Base-by-base conservation (phyloP, 1,139 yeast species). In the Sugiyamaella novakii region DNA sequence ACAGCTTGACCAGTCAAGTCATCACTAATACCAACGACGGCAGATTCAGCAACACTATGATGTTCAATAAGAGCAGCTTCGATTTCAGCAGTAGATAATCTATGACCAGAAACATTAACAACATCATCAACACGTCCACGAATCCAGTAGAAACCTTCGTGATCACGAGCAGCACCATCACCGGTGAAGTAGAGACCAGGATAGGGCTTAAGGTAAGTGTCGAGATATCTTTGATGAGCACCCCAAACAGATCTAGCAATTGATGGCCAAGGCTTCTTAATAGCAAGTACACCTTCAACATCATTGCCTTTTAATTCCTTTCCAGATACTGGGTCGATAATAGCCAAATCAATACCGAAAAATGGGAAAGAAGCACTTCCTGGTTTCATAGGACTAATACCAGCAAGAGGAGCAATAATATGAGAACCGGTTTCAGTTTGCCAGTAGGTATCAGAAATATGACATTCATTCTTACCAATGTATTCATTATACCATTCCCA, bases 111-210 rank as follows among this genome's bases (percentile, higher is more conserved):
- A 46, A 92, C 98, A 68, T 92, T 92, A 61, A 92, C 98, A 56
- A 92, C 98, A 65, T 92, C 98, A 70, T 92, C 98, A 59, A 92
- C 98, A 75, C 98, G 87, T 62, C 98, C 98, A 71, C 96, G 81
- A 65, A 92, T 91, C 96, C 98, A 92, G 76, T 89, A 88, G 78
- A 84, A 92, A 47, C 98, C 98, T 65, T 92, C 98, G 63, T 84
- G 83, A 69, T 92, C 98, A 72, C 97, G 83, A 51, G 95, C 98
- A 47, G 97, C 98, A 72, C 98, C 98, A 70, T 92, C 98, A 65
- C 98, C 98, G 19, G 98, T 91, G 77, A 92, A 92, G 75, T 92
- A 92, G 74, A 79, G 85, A 50, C 97, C 97, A 54, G 96, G 96
- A 77, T 91, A 92, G 54, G 98, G 98, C 61, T 84, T 84, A 71